phyloP scores from a whole-genome alignment of 495 filamentous ascomycete species.

The Penicillium mononematosum region DNA sequence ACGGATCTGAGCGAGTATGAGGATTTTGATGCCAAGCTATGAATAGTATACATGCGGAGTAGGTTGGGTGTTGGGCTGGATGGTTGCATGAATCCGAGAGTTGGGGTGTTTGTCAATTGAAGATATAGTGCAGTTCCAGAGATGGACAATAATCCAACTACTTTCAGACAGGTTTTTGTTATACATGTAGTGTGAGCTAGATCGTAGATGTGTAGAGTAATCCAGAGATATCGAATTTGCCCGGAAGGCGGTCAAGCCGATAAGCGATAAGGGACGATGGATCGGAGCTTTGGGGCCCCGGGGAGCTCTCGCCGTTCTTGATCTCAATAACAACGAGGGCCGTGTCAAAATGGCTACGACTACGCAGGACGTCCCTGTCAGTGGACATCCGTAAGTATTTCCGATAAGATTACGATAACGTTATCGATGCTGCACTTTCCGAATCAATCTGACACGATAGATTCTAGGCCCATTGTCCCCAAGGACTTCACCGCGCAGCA shows the following conservation, averaged over 20 bases:
- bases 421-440: too few relatives aligned
- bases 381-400: slow-evolving; percentile 58
- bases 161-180: not conserved
- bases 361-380: slow-evolving; percentile 25
- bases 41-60: slow-evolving; percentile 19
- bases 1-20: slow-evolving; percentile 77
- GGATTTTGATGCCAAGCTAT: slow-evolving; percentile 76
- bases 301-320: slow-evolving; percentile 45
- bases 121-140: not conserved
- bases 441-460: slow-evolving; percentile 1
- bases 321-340: slow-evolving; percentile 50
- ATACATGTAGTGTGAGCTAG: too few relatives aligned
- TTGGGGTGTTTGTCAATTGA: slow-evolving; percentile 6
- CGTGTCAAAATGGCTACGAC: not conserved
- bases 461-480: slow-evolving; percentile 67
- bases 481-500: slow-evolving; percentile 85
- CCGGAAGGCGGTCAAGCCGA: not conserved
- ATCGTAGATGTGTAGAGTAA: too few relatives aligned
- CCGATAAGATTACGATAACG: not conserved
- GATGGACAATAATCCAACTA: not conserved
- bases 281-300: slow-evolving; percentile 38
- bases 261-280: slow-evolving; percentile 15
- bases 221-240: too few relatives aligned
- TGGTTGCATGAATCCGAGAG: slow-evolving; percentile 14
- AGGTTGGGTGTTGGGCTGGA: slow-evolving; percentile 8